Evolutionary conservation across 148 eudicot species (phyloP), one percentile per base, ranked within the genome.

Genomic region (Vaccinium myrtillus): DNA sequence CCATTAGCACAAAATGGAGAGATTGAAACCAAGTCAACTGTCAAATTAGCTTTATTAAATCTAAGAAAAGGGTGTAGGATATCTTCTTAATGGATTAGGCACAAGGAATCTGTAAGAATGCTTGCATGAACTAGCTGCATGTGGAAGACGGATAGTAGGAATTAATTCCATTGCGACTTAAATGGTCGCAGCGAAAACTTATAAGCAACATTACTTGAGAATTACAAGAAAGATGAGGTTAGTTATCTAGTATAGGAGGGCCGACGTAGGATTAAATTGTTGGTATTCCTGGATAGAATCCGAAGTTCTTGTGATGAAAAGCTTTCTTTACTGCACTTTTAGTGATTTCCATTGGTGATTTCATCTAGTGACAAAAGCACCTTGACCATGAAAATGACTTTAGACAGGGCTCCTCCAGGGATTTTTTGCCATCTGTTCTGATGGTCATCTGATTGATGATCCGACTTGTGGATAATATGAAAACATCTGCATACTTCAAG

Each of bases 311-410:
- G 70, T 7, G 58, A 36, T 54, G 32, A n/a, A 15, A 54, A 27
- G 21, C 81, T 25, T 30, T 55, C 16, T 27, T 79, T 32, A 19
- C 58, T 54, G 50, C 49, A 55, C 36, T 78, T 51, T 78, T 53
- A 78, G 51, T 79, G 70, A 79, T 21, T 79, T 79, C 50, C 21
- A 1, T 13, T 71, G 75, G 75, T 36, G 11, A 21, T 79, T 79
- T 56, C 51, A 56, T 79, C 15, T 18, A 58, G 82, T 70, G 15
- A 30, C 25, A 58, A 58, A 54, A 16, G 43, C 46, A 43, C 51
- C 32, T 8, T 13, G 9, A 27, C 18, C 7, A 1, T 18, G 16
- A 9, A 10, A 77, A n/a, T 1, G 46, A n/a, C 5, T 48, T 76
- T 76, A 43, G 46, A n/a, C 4, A 4, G 67, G 23, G 46, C 55